These are phyloP conservation scores for Pythium biforme DNA, from an alignment of 352 stramenopile species.

Conservation along the genomic window DNA sequence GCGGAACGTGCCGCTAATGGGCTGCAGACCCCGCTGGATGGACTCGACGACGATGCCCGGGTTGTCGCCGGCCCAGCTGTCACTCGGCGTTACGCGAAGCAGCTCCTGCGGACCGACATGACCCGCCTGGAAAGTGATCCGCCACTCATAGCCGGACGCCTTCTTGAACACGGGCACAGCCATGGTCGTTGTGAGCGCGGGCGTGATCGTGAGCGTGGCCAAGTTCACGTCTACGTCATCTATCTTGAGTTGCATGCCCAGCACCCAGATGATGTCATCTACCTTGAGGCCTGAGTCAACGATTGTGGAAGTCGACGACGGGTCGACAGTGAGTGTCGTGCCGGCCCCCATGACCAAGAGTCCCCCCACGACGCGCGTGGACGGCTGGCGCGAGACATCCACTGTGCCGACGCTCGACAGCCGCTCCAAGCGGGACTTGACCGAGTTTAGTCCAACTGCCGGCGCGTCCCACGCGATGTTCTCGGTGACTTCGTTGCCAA, in stretches of 20 bases:
- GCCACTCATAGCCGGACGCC: conserved; percentile 71
- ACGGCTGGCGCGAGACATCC: conserved; percentile 45
- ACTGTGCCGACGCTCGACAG: conserved; percentile 66
- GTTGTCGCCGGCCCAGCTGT: conserved; percentile 94
- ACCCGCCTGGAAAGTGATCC: conserved; percentile 70
- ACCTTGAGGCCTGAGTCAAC: conserved; percentile 21
- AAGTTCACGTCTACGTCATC: conserved; percentile 29
- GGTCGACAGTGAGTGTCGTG: conserved; percentile 35
- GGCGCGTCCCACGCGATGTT: conserved; percentile 71
- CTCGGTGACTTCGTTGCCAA: conserved; percentile 53
- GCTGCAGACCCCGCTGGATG: conserved; percentile 83
- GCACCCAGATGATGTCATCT: conserved; percentile 55
- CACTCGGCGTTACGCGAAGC: conserved; percentile 79
- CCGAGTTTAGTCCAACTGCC: conserved; percentile 50
- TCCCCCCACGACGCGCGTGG: conserved; percentile 39
- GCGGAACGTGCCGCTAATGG: conserved; percentile 92
- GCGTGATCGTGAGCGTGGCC: conserved; percentile 19
- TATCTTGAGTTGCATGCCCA: conserved; percentile 29
- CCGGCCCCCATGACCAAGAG: conserved; percentile 37
- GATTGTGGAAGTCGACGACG: conserved; percentile 30
- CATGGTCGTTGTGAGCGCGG: conserved; percentile 30
- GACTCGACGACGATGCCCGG: conserved; percentile 80
- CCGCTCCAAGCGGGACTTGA: conserved; percentile 70
- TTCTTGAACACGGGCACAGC: conserved; percentile 65
- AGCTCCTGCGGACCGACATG: conserved; percentile 85